phyloP scores from a whole-genome alignment of 306 rosid genomes.

The Hippophae tibetana region DNA sequence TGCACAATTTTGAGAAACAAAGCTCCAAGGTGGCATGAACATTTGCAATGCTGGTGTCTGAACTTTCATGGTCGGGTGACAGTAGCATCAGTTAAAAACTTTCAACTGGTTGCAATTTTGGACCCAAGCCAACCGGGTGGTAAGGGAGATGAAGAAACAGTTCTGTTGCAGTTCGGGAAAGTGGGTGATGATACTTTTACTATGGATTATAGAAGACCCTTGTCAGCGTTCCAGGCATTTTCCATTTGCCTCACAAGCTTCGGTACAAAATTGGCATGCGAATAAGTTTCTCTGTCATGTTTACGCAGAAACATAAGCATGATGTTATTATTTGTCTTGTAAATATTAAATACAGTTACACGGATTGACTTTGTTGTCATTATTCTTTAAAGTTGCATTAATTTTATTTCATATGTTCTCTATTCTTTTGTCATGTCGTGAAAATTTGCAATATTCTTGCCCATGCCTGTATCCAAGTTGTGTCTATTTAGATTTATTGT shows the following conservation, averaged over 20 bases:
- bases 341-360: too few relatives aligned
- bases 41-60: slow-evolving; percentile 96
- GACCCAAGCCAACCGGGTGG: slow-evolving; percentile 88
- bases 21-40: slow-evolving; percentile 98
- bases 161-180: slow-evolving; percentile 92
- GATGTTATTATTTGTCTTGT: neutral
- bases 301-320: slow-evolving; percentile 18
- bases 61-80: slow-evolving; percentile 99
- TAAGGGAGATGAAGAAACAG: slow-evolving; percentile 86
- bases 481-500: too few relatives aligned
- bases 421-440: too few relatives aligned
- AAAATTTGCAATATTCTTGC: too few relatives aligned
- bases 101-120: slow-evolving; percentile 72
- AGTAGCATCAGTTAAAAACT: slow-evolving; percentile 87
- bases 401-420: too few relatives aligned
- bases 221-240: slow-evolving; percentile 94
- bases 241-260: slow-evolving; percentile 97
- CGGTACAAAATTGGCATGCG: slow-evolving; percentile 96
- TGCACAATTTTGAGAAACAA: slow-evolving; percentile 70
- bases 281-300: slow-evolving; percentile 35
- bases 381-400: too few relatives aligned
- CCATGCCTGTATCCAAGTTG: too few relatives aligned
- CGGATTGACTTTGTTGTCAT: too few relatives aligned
- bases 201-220: slow-evolving; percentile 92
- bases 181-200: slow-evolving; percentile 87